Conservation (phyloP, 2,329 filamentous ascomycete species). For the Sporothrix curviconia region DNA sequence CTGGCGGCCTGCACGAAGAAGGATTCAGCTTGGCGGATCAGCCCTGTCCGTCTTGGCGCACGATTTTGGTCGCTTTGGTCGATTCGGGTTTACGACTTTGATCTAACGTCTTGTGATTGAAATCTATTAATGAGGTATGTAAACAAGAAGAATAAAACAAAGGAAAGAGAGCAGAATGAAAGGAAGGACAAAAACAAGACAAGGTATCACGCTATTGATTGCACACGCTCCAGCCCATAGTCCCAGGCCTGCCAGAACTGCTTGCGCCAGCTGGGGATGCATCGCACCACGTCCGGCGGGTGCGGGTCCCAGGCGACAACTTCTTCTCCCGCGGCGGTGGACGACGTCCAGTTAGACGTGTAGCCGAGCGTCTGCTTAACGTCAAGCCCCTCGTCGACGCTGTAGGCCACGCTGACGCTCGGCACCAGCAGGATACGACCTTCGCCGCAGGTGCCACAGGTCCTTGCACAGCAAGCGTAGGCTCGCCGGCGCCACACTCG, state of each 20-base stretch:
- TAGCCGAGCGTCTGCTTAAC: background rate
- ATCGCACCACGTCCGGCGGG: background rate
- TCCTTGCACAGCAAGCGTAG: background rate
- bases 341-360: background rate
- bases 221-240: background rate
- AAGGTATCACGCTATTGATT: background rate
- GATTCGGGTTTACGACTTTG: no score
- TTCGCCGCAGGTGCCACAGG: background rate
- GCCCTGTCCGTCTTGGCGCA: no score
- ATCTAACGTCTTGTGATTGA: no score
- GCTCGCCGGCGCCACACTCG: conserved; percentile 3
- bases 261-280: conserved; percentile 4
- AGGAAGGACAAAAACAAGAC: no score
- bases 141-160: no score
- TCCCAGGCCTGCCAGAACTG: conserved; percentile 5
- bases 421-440: background rate
- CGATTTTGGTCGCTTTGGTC: no score
- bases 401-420: background rate
- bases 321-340: background rate
- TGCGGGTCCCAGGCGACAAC: background rate
- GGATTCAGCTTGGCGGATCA: no score
- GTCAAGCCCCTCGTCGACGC: background rate
- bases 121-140: no score
- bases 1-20: no score
- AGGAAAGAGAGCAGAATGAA: no score